Evolutionary conservation across 441 rosid species (phyloP).

Genomic region (Eruca vesicaria): DNA sequence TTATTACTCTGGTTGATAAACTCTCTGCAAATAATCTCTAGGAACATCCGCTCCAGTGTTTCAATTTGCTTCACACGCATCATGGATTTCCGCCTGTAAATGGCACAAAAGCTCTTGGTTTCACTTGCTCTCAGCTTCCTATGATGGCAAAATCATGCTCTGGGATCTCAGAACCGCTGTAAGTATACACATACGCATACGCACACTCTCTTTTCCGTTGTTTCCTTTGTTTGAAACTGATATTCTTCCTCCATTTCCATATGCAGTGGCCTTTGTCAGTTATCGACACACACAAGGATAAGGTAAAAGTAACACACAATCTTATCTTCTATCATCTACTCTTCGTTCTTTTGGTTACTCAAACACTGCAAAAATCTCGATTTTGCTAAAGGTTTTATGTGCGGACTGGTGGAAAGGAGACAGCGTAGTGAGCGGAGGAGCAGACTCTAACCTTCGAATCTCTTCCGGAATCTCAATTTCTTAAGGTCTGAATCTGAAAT

Average conservation of each 20-base stretch:
- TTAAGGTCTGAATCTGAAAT: conserved; percentile 37
- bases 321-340: neutral
- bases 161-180: conserved; percentile 99
- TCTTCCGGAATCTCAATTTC: conserved; percentile 60
- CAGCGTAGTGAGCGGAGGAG: conserved; percentile 84
- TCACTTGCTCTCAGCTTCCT: conserved; percentile 89
- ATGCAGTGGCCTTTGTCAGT: conserved; percentile 94
- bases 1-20: neutral
- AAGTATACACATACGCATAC: conserved; percentile 29
- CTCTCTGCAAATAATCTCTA: conserved; percentile 36
- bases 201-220: neutral
- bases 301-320: conserved; percentile 45
- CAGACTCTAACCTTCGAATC: conserved; percentile 73
- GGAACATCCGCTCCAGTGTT: conserved; percentile 88
- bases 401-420: conserved; percentile 98
- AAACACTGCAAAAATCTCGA: neutral
- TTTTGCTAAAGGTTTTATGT: conserved; percentile 60
- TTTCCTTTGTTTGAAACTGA: neutral
- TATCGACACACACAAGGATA: conserved; percentile 78
- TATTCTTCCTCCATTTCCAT: conserved; percentile 30
- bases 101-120: conserved; percentile 83
- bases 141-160: conserved; percentile 97
- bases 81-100: conserved; percentile 96
- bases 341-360: neutral
- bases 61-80: conserved; percentile 81